phyloP scores from a whole-genome alignment of 2,329 filamentous ascomycete genomes.

The Talaromyces sp. region DNA sequence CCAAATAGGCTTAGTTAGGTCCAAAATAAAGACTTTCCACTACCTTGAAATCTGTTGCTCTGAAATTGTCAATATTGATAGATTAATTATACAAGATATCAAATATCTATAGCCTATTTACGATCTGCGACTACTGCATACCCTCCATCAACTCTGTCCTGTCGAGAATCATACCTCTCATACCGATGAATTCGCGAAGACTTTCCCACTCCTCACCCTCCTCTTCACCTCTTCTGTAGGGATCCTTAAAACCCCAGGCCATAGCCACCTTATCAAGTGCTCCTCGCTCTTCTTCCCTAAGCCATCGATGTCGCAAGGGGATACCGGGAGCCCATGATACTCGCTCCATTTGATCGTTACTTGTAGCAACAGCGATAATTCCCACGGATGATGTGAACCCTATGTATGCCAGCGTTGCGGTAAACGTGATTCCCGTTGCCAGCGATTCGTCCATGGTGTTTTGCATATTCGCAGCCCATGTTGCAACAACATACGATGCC shows the following conservation, averaged over 20 bases:
- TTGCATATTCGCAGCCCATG: slow-evolving; percentile 64
- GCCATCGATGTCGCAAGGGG: slow-evolving; percentile 75
- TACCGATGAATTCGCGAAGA: slow-evolving; percentile 75
- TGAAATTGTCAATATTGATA: background rate
- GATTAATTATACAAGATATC: background rate
- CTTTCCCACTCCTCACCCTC: slow-evolving; percentile 86
- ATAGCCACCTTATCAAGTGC: slow-evolving; percentile 81
- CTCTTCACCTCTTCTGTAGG: slow-evolving; percentile 78
- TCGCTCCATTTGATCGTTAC: slow-evolving; percentile 91
- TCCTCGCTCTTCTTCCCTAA: slow-evolving; percentile 83
- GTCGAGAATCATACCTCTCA: slow-evolving; percentile 86
- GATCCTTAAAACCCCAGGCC: slow-evolving; percentile 87
- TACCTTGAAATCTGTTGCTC: background rate
- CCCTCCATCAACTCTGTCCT: slow-evolving; percentile 87
- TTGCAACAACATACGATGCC: slow-evolving; percentile 63
- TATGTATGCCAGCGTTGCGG: slow-evolving; percentile 78
- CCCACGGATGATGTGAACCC: slow-evolving; percentile 77
- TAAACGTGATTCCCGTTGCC: slow-evolving; percentile 75
- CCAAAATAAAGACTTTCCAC: slow-evolving; percentile 1
- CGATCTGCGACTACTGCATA: slow-evolving; percentile 61
- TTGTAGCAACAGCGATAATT: slow-evolving; percentile 75
- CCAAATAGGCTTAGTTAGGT: slow-evolving; percentile 18
- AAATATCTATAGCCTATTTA: background rate
- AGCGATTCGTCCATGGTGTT: slow-evolving; percentile 70
- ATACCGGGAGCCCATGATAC: slow-evolving; percentile 87